Evolutionary conservation across 169 alveolate genomes (phyloP), one percentile per base, ranked within the genome.

Genomic region (Plasmodium malariae): DNA sequence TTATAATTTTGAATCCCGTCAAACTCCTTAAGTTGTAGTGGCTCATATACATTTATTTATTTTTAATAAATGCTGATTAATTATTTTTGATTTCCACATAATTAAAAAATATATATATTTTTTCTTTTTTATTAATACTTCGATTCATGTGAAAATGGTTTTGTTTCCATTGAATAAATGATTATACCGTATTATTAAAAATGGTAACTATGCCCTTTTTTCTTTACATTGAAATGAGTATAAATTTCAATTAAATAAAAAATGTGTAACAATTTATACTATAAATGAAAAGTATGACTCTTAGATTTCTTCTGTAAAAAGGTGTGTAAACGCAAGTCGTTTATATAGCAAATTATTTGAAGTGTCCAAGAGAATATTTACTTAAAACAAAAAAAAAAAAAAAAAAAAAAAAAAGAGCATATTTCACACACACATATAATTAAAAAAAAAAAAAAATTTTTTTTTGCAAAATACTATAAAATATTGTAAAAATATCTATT

Each of bases 1-100:
- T 36, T 36, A 17, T 36, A 49, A 51, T 72, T n/a, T 55, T 72
- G 49, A 30, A 72, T 72, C 54, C 54, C 54, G 70, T 54, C 37
- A 1, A 54, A 57, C 7, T 34, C 63, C 12, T 72, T 51, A 51
- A 55, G 19, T 74, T 57, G 73, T 12, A 48, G 48, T 65, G 21
- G 12, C 59, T n/a, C 30, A 60, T 34, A 36, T 36, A 30, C 43
- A 59, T 54, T 28, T 43, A 55, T 60, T 34, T 30, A 30, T 60
- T 62, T 62, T 62, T 28, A 32, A 28, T 62, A 11, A 30, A 14
- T 26, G 48, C 12, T 62, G 17, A 30, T 62, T 62, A 30, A 24
- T 30, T 62, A 62, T 62, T 28, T 28, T 14, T 62, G 19, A 30
- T 62, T 28, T 30, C 7, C 72, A n/a, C 6, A 32, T 28, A 24